Evolutionary conservation across 2,329 filamentous ascomycete genomes (phyloP).

Genomic region (Claviceps sp.): DNA sequence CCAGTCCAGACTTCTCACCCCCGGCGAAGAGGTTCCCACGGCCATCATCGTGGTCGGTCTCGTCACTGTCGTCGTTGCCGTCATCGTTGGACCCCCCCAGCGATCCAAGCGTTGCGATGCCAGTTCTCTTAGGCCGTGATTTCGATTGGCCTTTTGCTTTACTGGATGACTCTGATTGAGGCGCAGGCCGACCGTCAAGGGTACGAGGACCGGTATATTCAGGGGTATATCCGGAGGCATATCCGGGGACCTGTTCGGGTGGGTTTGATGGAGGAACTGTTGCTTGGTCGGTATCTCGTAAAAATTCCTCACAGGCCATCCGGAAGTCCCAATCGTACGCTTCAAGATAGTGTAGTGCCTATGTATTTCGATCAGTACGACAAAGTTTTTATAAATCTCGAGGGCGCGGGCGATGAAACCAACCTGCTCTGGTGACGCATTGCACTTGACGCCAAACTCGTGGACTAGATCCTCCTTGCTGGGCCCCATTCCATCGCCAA

Average conservation of each 20-base stretch:
- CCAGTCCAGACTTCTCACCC: conserved; percentile 68
- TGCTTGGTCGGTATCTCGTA: conserved; percentile 39
- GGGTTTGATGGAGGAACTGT: conserved; percentile 7
- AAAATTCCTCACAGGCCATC: conserved; percentile 49
- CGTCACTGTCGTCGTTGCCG: conserved; percentile 43
- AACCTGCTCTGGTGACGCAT: conserved; percentile 5
- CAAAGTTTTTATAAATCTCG: too few relatives aligned
- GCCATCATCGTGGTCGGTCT: conserved; percentile 43
- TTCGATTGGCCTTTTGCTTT: conserved; percentile 20
- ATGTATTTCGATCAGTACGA: background rate
- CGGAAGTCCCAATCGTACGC: conserved; percentile 54
- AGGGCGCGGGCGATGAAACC: background rate
- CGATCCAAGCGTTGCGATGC: conserved; percentile 48
- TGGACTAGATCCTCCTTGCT: conserved; percentile 5
- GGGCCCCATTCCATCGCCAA: conserved; percentile 2
- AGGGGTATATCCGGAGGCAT: conserved; percentile 9
- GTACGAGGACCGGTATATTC: conserved; percentile 49
- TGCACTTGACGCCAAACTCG: conserved; percentile 4
- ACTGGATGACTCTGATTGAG: conserved; percentile 21
- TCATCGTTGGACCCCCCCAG: conserved; percentile 34
- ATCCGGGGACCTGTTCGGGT: too few relatives aligned
- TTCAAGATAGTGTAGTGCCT: conserved; percentile 57
- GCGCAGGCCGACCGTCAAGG: conserved; percentile 47
- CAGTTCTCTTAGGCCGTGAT: conserved; percentile 38
- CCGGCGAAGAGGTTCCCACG: conserved; percentile 65